Base-by-base conservation (phyloP, 257 asterid species). In the Schizonepeta tenuifolia region DNA sequence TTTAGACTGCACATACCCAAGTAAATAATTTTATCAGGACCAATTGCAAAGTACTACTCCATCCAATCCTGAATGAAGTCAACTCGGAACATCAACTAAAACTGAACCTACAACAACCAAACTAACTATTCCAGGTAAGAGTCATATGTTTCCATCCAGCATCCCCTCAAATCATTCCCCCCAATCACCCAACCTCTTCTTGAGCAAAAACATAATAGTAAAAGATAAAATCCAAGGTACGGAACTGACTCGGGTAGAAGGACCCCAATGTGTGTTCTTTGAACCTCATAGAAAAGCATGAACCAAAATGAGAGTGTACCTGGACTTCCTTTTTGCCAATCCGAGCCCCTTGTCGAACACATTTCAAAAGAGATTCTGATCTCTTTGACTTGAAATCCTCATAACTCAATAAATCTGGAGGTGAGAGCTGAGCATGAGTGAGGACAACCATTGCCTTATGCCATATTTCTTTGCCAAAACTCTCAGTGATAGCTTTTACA, bases 371-470 rank as follows among this genome's bases (percentile, higher is more conserved):
- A 22, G 96, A 89, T 24, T 90, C 99, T 11, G 99, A 90, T 82
- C 99, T 87, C 80, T 77, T 91, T 65, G 90, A 72, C 74, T 80
- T 79, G 85, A 90, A 95, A 70, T 95, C 98, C 0, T 92, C 99
- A 38, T 90, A 95, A 54, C 76, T 83, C 86, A 95, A 82, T 59
- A 91, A 96, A 84, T 95, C 99, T 8, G 99, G 99, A 53, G 99
- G 98, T 26, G 97, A 92, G 81, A 95, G 92, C 81, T 95, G 99
- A 78, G 97, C 99, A 77, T 95, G 98, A 26, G 98, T 90, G 20
- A 95, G 93, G 22, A 92, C 98, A 26, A 92, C 86, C 71, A 86
- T 65, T 26, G 94, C 96, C 78, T 94, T 89, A 17, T 77, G 88
- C 96, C 98, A 95, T 76, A 95, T 87, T 63, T 80, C 86, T 82